Percentiles rank a stretch among this genome's conserved stretches.
Evolutionary conservation across 2,329 filamentous ascomycete genomes (phyloP).

Genomic region (Paracorniculantispora psalliotae): DNA sequence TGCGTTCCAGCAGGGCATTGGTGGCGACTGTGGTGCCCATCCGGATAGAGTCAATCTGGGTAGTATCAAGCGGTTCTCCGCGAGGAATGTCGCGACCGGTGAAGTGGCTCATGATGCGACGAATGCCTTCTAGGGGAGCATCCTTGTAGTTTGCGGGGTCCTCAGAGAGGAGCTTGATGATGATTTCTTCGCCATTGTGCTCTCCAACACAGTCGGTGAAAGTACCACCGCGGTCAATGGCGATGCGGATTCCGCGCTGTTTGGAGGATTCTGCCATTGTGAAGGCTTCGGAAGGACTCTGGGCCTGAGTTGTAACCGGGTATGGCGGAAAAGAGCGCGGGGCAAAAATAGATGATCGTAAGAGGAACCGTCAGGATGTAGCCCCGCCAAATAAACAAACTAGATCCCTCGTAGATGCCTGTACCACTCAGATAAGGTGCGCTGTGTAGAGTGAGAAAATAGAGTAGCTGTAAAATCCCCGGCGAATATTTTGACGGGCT

Average conservation of each 20-base stretch:
- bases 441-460: background rate
- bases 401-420: background rate
- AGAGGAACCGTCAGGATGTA: background rate
- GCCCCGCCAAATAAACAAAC: background rate
- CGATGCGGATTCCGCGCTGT: conserved; percentile 64
- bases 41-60: conserved; percentile 80
- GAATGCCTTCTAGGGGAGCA: conserved; percentile 85
- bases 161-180: conserved; percentile 85
- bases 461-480: background rate
- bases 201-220: conserved; percentile 93
- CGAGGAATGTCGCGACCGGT: conserved; percentile 70
- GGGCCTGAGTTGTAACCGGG: conserved; percentile 5
- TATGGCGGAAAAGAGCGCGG: background rate
- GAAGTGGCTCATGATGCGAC: conserved; percentile 77
- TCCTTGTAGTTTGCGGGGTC: conserved; percentile 88
- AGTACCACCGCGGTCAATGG: conserved; percentile 77
- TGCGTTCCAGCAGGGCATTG: conserved; percentile 83
- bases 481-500: background rate
- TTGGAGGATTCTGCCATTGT: conserved; percentile 32
- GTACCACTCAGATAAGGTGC: background rate
- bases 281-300: background rate
- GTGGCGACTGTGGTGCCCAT: conserved; percentile 97
- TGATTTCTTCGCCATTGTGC: conserved; percentile 68
- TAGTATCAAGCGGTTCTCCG: conserved; percentile 74
- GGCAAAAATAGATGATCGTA: background rate